Evolutionary conservation across 2,329 filamentous ascomycete genomes (phyloP).

Genomic region (Ophiosphaerella narmari): DNA sequence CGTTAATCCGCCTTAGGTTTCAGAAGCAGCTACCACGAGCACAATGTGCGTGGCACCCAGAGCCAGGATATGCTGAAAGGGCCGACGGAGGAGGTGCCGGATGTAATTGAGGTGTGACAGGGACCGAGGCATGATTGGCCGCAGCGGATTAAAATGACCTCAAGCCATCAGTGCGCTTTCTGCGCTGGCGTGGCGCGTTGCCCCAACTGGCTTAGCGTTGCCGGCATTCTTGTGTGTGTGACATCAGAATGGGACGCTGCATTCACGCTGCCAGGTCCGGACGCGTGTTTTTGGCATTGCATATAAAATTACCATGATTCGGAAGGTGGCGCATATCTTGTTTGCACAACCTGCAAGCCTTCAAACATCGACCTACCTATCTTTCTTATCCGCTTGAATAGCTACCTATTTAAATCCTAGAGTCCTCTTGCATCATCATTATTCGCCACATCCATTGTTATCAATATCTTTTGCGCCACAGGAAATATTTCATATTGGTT

Average conservation of each 20-base stretch:
- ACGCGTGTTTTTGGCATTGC: constrained; percentile 6
- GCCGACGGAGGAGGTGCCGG: neutral
- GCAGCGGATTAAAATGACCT: constrained; percentile 18
- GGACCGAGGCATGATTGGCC: constrained; percentile 21
- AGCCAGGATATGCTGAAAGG: neutral
- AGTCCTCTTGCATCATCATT: neutral
- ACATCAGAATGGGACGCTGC: constrained; percentile 37
- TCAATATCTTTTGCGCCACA: neutral
- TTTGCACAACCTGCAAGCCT: neutral
- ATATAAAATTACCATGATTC: constrained; percentile 23
- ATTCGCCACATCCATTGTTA: neutral
- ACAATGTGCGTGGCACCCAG: constrained; percentile 1
- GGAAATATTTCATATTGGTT: neutral
- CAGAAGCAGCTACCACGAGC: constrained; percentile 1
- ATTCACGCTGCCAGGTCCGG: constrained; percentile 20
- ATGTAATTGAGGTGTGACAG: constrained; percentile 7
- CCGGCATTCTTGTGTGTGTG: constrained; percentile 21
- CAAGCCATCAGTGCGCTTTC: constrained; percentile 18
- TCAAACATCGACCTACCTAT: neutral
- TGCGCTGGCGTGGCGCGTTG: constrained; percentile 18
- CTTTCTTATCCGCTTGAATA: neutral
- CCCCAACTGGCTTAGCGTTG: constrained; percentile 23
- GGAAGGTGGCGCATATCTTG: constrained; percentile 8
- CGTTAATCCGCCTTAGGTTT: neutral
- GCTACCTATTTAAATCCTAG: neutral